Conservation (phyloP, 306 rosid species). For the Quercus glauca region DNA sequence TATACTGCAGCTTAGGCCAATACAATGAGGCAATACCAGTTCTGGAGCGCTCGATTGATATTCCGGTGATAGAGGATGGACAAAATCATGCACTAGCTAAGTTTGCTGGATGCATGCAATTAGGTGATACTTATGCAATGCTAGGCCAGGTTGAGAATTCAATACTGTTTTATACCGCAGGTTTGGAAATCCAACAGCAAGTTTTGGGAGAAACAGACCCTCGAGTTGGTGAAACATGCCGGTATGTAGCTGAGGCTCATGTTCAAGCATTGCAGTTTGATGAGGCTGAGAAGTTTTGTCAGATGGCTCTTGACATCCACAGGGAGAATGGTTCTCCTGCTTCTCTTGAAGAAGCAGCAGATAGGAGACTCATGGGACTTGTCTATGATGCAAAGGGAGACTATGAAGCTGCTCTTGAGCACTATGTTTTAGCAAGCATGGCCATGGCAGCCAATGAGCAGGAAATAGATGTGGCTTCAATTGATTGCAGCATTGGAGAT, state of each 20-base stretch:
- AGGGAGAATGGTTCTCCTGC: conserved; percentile 50
- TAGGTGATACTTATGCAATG: conserved; percentile 87
- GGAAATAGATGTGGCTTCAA: conserved; percentile 59
- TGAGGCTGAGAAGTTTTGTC: conserved; percentile 79
- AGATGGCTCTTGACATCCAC: conserved; percentile 71
- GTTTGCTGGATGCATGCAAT: conserved; percentile 91
- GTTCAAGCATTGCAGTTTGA: conserved; percentile 81
- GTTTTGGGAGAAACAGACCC: conserved; percentile 70
- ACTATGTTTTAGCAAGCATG: conserved; percentile 78
- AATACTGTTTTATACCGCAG: conserved; percentile 64
- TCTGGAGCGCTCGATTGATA: conserved; percentile 79
- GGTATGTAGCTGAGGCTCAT: conserved; percentile 85
- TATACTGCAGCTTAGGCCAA: conserved; percentile 66
- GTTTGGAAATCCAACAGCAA: conserved; percentile 75
- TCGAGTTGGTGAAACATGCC: conserved; percentile 68
- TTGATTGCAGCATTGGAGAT: conserved; percentile 84
- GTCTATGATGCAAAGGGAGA: conserved; percentile 83
- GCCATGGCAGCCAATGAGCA: conserved; percentile 65
- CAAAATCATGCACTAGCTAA: conserved; percentile 71
- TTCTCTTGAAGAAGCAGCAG: conserved; percentile 78
- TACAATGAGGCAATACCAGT: conserved; percentile 63
- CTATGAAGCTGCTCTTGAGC: conserved; percentile 78
- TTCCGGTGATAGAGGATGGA: conserved; percentile 73
- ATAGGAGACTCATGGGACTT: conserved; percentile 83
- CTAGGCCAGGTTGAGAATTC: conserved; percentile 83